Base-by-base conservation (phyloP, 305 asterid species). In the Caryopteris hybrid region DNA sequence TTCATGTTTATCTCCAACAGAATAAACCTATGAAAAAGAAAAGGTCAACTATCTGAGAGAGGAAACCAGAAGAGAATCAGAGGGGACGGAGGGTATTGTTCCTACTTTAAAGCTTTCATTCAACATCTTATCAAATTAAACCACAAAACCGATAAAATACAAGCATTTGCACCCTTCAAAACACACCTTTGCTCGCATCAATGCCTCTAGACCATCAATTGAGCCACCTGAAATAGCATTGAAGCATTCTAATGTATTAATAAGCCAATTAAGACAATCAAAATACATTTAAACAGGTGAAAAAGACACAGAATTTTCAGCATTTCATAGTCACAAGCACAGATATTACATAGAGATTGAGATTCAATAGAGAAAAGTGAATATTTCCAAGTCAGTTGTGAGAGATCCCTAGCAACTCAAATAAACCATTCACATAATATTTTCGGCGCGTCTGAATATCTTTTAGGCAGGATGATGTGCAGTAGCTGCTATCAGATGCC, bases 111-210 rank as follows among this genome's bases (percentile, higher is more conserved):
- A 21, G 8, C 20, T 42, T 59, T 18, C 5, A 78, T 53, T 20
- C 36, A 65, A 53, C 65, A 65, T 21, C 16, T 41, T 34, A 59
- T 41, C 43, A 18, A 57, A 39, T 23, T 52, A 39, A 67, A 29
- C 42, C 56, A 27, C 50, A 61, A 53, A 69, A 53, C 3, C 9
- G 50, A 61, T 38, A 31, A 57, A 52, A 11, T n/a, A 78, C 52
- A 54, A n/a, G 25, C 22, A 51, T 66, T 34, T 51, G 58, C 71
- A 66, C 73, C 59, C 76, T 66, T 18, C 36, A 61, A 46, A 78
- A 74, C 76, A 50, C 68, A 94, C 98, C 98, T 88, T 94, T 53
- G 98, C 91, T 50, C 84, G 98, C 77, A 94, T 71, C 84, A 91
- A 69, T 29, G 84, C 72, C 84, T 94, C 97, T 38, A 91, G 97